Conservation (phyloP, 257 asterid species). For the Salvia hispanica region DNA sequence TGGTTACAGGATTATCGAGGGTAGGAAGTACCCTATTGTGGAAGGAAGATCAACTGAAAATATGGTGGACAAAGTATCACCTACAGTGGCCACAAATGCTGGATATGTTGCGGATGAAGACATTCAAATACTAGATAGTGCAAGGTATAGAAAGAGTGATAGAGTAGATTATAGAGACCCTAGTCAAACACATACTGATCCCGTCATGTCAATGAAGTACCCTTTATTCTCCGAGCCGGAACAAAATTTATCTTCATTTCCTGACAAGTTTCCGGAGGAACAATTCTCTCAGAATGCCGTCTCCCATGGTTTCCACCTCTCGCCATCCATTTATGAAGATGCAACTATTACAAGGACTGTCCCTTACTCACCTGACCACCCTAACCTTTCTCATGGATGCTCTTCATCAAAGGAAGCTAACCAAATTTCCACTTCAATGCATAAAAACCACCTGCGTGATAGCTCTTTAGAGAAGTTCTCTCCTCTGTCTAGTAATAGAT, state of each 20-base stretch:
- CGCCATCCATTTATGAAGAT: slow-evolving; percentile 41
- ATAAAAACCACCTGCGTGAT: slow-evolving; percentile 32
- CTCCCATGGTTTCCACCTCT: slow-evolving; percentile 31
- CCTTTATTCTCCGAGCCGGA: slow-evolving; percentile 33
- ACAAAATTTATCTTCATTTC: slow-evolving; percentile 32
- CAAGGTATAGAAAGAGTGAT: slow-evolving; percentile 36
- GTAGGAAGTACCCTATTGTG: slow-evolving; percentile 28
- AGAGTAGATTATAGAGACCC: slow-evolving; percentile 31
- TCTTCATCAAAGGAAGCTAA: slow-evolving; percentile 31
- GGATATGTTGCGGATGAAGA: slow-evolving; percentile 29
- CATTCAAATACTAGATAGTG: slow-evolving; percentile 34
- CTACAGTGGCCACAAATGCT: slow-evolving; percentile 33
- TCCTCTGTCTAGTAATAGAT: slow-evolving; percentile 30
- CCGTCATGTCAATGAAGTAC: slow-evolving; percentile 34
- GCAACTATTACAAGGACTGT: slow-evolving; percentile 41
- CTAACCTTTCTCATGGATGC: slow-evolving; percentile 35
- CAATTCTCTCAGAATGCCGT: slow-evolving; percentile 29
- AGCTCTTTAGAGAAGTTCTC: slow-evolving; percentile 35
- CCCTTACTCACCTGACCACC: slow-evolving; percentile 43
- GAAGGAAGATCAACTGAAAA: slow-evolving; percentile 36
- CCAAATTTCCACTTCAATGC: slow-evolving; percentile 32
- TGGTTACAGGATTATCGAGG: slow-evolving; percentile 31
- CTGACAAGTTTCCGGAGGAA: slow-evolving; percentile 39
- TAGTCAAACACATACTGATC: slow-evolving; percentile 28
- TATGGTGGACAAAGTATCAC: slow-evolving; percentile 21